Evolutionary conservation across 2,329 filamentous ascomycete genomes (phyloP).

Genomic region (Penicillium sumatraense): DNA sequence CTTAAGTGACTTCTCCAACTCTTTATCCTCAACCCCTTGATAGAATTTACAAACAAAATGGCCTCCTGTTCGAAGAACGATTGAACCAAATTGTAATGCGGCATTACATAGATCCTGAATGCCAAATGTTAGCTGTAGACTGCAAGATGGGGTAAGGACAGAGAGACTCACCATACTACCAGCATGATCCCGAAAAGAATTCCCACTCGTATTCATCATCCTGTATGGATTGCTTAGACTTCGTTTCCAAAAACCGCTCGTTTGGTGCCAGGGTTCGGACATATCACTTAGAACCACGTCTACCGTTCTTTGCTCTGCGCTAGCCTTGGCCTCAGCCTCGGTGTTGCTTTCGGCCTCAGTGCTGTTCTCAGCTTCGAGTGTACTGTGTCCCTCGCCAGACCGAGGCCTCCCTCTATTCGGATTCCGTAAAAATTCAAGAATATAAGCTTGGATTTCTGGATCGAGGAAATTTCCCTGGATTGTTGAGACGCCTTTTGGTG

Average conservation of each 20-base stretch:
- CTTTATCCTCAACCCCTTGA: constrained; percentile 83
- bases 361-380: constrained; percentile 10
- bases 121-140: background rate
- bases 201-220: constrained; percentile 99
- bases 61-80: constrained; percentile 79
- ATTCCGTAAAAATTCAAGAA: constrained; percentile 74
- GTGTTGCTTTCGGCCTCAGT: background rate
- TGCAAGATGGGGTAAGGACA: background rate
- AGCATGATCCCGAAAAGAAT: constrained; percentile 82
- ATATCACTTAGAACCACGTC: constrained; percentile 98
- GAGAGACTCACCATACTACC: constrained; percentile 80
- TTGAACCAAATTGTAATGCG: constrained; percentile 81
- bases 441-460: constrained; percentile 71
- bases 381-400: constrained; percentile 18
- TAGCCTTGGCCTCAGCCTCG: background rate
- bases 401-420: constrained; percentile 62
- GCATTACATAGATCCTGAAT: constrained; percentile 83
- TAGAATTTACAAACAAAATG: constrained; percentile 99
- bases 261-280: constrained; percentile 94
- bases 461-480: constrained; percentile 94
- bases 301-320: constrained; percentile 62
- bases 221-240: constrained; percentile 98
- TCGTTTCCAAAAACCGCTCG: constrained; percentile 76
- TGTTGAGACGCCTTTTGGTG: constrained; percentile 87
- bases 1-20: constrained; percentile 74